Percentiles rank a stretch among this genome's conserved stretches.
Conservation (phyloP, 768 basidiomycete species). For the Trametes coccinea region DNA sequence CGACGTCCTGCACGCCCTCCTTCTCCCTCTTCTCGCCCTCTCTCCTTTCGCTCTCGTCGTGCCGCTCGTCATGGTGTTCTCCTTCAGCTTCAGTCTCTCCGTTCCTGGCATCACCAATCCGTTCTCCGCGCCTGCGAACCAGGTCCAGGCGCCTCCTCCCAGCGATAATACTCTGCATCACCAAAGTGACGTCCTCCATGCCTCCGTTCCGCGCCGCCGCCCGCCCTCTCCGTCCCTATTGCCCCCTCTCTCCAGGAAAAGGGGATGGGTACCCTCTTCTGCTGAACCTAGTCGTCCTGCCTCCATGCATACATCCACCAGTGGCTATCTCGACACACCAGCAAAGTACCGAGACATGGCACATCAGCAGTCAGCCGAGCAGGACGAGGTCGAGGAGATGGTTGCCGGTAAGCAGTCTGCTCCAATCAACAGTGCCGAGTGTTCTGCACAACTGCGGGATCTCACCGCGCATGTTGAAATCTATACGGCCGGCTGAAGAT, state of each 20-base stretch:
- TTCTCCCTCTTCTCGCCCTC: neutral
- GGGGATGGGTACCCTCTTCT: slow-evolving; percentile 72
- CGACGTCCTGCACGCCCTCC: neutral
- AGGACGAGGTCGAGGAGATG: slow-evolving; percentile 48
- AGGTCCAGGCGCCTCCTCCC: slow-evolving; percentile 16
- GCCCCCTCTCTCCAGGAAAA: slow-evolving; percentile 52
- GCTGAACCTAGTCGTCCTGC: slow-evolving; percentile 56
- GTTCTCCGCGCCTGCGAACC: slow-evolving; percentile 38
- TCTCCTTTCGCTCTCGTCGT: neutral
- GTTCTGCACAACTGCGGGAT: neutral
- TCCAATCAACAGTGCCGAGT: neutral
- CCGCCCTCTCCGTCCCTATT: slow-evolving; percentile 40
- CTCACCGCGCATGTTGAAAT: no score
- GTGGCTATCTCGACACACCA: slow-evolving; percentile 70
- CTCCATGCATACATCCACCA: slow-evolving; percentile 52
- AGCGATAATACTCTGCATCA: slow-evolving; percentile 18
- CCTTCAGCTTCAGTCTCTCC: slow-evolving; percentile 70
- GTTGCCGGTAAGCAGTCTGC: slow-evolving; percentile 40
- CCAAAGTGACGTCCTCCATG: slow-evolving; percentile 27
- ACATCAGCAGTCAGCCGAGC: slow-evolving; percentile 29
- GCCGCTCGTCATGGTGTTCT: slow-evolving; percentile 41
- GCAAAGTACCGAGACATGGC: slow-evolving; percentile 54
- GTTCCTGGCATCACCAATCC: slow-evolving; percentile 71
- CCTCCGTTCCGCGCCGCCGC: slow-evolving; percentile 22
- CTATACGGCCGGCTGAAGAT: no score